These are phyloP conservation scores for Alternaria ventricosa DNA, from an alignment of 2,329 filamentous ascomycete species.

Conservation along the genomic window DNA sequence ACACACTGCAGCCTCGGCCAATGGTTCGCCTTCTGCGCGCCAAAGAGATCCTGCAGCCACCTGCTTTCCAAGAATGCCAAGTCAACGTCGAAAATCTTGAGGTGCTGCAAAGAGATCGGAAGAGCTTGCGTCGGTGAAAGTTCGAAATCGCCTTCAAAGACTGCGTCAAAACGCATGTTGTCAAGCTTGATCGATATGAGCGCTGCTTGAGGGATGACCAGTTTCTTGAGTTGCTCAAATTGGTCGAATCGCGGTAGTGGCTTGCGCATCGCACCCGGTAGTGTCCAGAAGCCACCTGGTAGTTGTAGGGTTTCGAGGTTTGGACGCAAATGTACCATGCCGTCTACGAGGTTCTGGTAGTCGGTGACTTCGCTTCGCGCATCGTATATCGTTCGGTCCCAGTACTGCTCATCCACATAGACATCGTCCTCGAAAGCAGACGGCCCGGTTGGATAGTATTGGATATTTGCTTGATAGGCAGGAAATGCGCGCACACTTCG, in stretches of 20 bases:
- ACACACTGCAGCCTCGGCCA: constrained; percentile 9
- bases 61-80: constrained; percentile 1
- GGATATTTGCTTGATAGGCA: constrained; percentile 21
- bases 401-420: neutral
- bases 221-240: constrained; percentile 6
- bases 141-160: constrained; percentile 14
- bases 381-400: constrained; percentile 18
- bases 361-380: constrained; percentile 23
- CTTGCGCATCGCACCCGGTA: constrained; percentile 20
- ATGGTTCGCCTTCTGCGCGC: neutral
- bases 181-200: constrained; percentile 20
- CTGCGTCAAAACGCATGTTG: constrained; percentile 18
- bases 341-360: constrained; percentile 18
- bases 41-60: constrained; percentile 15
- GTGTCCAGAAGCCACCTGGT: constrained; percentile 24
- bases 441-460: constrained; percentile 10
- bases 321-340: constrained; percentile 10
- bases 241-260: constrained; percentile 16
- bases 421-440: neutral
- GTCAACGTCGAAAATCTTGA: constrained; percentile 19
- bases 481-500: constrained; percentile 18
- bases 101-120: constrained; percentile 8
- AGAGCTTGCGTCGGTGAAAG: constrained; percentile 9
- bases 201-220: constrained; percentile 19
- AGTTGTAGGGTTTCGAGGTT: constrained; percentile 10